Evolutionary conservation across 208 protist species (phyloP), one percentile per base, ranked within the genome.

Genomic region (Leishmania arabica): DNA sequence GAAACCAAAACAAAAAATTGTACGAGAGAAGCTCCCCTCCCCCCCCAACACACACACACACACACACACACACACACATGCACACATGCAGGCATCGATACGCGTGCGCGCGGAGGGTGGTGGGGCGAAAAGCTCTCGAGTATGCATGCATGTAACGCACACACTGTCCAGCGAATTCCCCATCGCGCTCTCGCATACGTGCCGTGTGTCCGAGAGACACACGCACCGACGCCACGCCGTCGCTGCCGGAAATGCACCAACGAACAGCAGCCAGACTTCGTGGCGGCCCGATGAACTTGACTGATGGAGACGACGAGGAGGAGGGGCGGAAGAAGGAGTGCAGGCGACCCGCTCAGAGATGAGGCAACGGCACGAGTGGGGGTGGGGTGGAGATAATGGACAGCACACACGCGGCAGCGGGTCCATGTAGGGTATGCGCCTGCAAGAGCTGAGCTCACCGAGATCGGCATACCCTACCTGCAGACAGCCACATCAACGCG

Each of bases 1-100:
- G 51, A 77, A 72, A 73, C 74, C 72, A 74, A 49, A 3, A 34
- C 66, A 17, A 71, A 71, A 78, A 56, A 68, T 11, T 49, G 45
- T 49, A 49, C 0, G 45, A 8, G 45, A 49, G 45, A 49, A 49
- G 45, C 8, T 8, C 0, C 45, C 45, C 45, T 0, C 45, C 45
- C 0, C 45, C 45, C 45, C 8, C 45, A 42, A 11, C 45, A 47
- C 45, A 0, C 6, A 47, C 37, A 2, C 1, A 40, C 37, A 2
- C 37, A 40, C 37, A 40, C 37, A 1, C 42, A 3, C 6, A 9
- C 42, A 45, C 45, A 13, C 45, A 11, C 45, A 11, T 7, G 8
- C 45, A 47, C 0, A 0, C 42, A 9, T 0, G 45, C 6, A 49
- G 45, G 45, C 45, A 49, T 49, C 45, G 13, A n/a, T 37, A 11